Base-by-base conservation (phyloP, 1,139 yeast species). In the Yamadazyma triangularis region DNA sequence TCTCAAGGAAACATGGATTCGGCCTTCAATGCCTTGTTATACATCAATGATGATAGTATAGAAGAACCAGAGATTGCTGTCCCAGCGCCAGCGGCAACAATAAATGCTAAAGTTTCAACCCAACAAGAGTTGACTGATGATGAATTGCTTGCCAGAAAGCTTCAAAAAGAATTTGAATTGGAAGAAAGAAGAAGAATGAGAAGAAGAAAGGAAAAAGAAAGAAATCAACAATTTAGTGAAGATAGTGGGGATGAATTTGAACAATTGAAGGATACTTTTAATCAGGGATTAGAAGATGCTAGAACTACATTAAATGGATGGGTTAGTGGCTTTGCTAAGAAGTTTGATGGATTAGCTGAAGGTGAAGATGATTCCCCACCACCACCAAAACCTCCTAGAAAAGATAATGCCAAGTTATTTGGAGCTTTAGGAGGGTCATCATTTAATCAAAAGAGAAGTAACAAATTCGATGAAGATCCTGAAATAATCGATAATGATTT, bases 21-120 rank as follows among this genome's bases (percentile, higher is more conserved):
- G 1, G 95, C 96, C 0, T 89, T 89, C 64, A 83, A 82, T 55
- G 96, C 96, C 0, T 63, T 89, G 48, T 64, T 91, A 40, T 86
- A 76, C 44, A 63, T 85, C 38, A 79, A 87, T 10, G 96, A 89
- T 59, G 95, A 40, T 23, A 15, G 95, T 6, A 58, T 69, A 8
- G 78, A 74, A 50, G 71, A 71, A 45, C 80, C 87, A 10, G 82
- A 79, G 34, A 73, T 78, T 32, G 10, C 31, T 5, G 25, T 35
- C 7, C n/a, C n/a, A n/a, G 45, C 39, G 3, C 31, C 39, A 27
- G 42, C 47, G 2, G 45, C 47, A 4, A 35, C 40, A 9, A 44
- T 46, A 12, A 43, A 34, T 52, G 59, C 8, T 28, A 46, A 45
- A 14, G 50, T 47, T 4, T 41, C 57, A 32, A 24, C 23, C 4